Evolutionary conservation across 2,329 filamentous ascomycete species (phyloP).

Genomic region (Phoma sp.): DNA sequence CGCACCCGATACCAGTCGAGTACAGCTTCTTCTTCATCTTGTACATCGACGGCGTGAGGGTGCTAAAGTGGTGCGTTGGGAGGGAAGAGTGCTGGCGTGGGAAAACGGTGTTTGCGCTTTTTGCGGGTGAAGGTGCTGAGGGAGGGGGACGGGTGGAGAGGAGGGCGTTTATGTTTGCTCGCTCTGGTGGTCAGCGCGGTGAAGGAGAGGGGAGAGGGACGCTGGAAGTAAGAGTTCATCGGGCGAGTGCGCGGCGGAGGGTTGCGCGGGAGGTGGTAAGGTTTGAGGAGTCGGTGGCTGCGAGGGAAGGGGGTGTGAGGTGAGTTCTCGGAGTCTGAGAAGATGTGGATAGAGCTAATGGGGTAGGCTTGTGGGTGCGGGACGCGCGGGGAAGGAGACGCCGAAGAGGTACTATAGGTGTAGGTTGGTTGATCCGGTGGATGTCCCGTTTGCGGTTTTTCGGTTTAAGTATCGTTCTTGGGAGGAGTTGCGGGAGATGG

Average conservation of each 20-base stretch:
- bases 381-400: constrained; percentile 47
- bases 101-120: constrained; percentile 56
- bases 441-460: constrained; percentile 58
- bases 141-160: constrained; percentile 50
- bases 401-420: constrained; percentile 58
- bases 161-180: constrained; percentile 52
- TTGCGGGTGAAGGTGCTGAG: constrained; percentile 41
- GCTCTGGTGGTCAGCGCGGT: constrained; percentile 40
- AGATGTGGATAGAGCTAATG: not conserved
- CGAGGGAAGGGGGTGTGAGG: constrained; percentile 30
- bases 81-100: constrained; percentile 53
- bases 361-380: constrained; percentile 42
- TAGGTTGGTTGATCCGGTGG: constrained; percentile 57
- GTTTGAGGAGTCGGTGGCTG: constrained; percentile 25
- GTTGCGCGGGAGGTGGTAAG: constrained; percentile 38
- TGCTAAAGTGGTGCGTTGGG: constrained; percentile 56
- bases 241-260: constrained; percentile 52
- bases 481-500: constrained; percentile 36
- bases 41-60: constrained; percentile 47
- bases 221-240: constrained; percentile 54
- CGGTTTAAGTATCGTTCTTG: constrained; percentile 49
- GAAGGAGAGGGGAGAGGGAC: constrained; percentile 21
- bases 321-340: constrained; percentile 32
- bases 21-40: constrained; percentile 57
- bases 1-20: constrained; percentile 37